Evolutionary conservation across 1,139 yeast genomes (phyloP), one percentile per base, ranked within the genome.

Genomic region (Tardiomyces blankii): DNA sequence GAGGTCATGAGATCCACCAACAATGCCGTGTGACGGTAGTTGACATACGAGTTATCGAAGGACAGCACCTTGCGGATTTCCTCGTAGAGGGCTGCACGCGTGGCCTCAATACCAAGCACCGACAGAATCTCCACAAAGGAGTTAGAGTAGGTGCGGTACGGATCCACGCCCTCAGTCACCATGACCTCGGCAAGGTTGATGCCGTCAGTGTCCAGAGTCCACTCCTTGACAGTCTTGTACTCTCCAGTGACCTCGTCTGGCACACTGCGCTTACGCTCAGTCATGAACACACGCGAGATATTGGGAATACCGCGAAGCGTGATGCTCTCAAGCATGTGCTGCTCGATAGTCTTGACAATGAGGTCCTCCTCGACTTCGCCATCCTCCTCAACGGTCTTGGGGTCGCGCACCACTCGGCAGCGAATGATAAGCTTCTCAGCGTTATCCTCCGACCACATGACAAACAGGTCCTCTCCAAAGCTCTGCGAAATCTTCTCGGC

Each of bases 161-260:
- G 74, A 65, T 91, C 97, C 45, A 93, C 96, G 60, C 98, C 98
- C 23, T 88, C 89, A 49, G 88, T 91, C 40, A 91, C 76, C 83
- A 93, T 86, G 46, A 91, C 98, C 60, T 89, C 96, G 2, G 96
- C 84, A 59, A 93, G 74, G 61, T 91, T 93, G 48, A 87, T 91
- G 73, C 99, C 99, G 70, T 93, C 98, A 2, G 98, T 89, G 75
- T 93, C 99, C 66, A 93, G 75, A 38, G 88, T 96, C 97, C 97
- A 91, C 65, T 91, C 97, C 64, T 87, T 89, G 52, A 84, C 83
- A 68, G 86, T 91, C 52, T 78, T 77, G 61, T 72, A 91, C 53
- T 87, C 96, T 58, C 98, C 98, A 44, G 82, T 74, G 13, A 53
- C 54, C 47, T 73, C 81, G 64, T 85, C 94, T 42, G 91, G 87